phyloP scores from a whole-genome alignment of 2,329 filamentous ascomycete species.

The Neonectria magnoliae region DNA sequence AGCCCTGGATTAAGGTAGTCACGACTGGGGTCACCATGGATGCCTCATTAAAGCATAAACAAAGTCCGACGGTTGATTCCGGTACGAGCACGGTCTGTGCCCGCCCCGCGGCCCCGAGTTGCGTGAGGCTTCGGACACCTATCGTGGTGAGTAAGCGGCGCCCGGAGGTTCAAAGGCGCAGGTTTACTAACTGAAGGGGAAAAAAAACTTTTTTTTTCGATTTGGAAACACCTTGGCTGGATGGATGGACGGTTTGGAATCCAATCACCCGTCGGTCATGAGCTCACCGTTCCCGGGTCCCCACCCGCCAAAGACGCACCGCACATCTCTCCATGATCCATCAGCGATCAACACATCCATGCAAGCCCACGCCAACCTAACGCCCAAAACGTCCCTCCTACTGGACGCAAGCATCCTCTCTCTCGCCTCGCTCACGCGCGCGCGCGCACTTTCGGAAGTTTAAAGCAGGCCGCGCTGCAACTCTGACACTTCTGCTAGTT shows the following conservation, averaged over 20 bases:
- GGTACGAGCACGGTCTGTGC: conserved; percentile 7
- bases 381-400: not conserved
- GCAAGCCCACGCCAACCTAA: not conserved
- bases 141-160: conserved; percentile 14
- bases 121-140: conserved; percentile 5
- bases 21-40: conserved; percentile 4
- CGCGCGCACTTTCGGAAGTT: conserved; percentile 2
- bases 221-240: not conserved
- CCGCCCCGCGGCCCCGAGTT: not conserved
- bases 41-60: conserved; percentile 12
- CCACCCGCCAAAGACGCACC: not conserved
- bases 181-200: not conserved
- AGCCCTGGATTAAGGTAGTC: conserved; percentile 5
- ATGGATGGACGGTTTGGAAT: not conserved
- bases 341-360: not conserved
- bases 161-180: conserved; percentile 1
- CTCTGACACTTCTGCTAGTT: not conserved
- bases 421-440: not conserved
- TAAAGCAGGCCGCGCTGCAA: conserved; percentile 1
- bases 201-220: not conserved
- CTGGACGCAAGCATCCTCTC: too few species aligned
- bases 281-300: conserved; percentile 1
- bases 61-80: not conserved
- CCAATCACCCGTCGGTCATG: conserved; percentile 1
- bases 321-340: conserved; percentile 1